Evolutionary conservation across 2,329 filamentous ascomycete genomes (phyloP), one percentile per base, ranked within the genome.

Genomic region (Teratosphaeria destructans): DNA sequence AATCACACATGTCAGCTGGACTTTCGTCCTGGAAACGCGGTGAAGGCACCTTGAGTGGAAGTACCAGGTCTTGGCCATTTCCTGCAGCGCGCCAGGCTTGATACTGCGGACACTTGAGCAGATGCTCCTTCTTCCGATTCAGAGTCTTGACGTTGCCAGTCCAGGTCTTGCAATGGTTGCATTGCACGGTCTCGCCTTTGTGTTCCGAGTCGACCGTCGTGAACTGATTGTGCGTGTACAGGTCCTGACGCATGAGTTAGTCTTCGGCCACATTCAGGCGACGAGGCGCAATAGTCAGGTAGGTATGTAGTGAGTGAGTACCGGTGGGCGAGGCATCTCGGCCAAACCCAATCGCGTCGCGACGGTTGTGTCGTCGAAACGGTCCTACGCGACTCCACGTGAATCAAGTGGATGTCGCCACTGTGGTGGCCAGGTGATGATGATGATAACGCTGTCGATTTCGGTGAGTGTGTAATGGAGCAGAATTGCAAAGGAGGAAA

Each of bases 71-170:
- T 60, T 71, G 66, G 52, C 70, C 70, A 60, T 72, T 67, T 55
- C 70, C 70, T 26, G 62, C 61, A 8, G 65, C 66, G 52, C 70
- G 63, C 70, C 69, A 72, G 23, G 61, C 56, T 35, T 61, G 57
- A 59, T 72, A 72, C 54, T 64, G 63, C 10, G 63, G 57, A 54
- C 70, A 72, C 34, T 65, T 66, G 27, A 64, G 57, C 16, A 72
- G 63, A 61, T 71, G 70, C 1, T 65, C 63, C 54, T 72, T 72
- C 59, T 72, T 72, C 59, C 70, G 68, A 43, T 68, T 68, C 23
- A 72, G 63, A 8, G 67, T 70, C 65, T 68, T 69, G 62, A 65
- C 56, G 57, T 64, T 68, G 34, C 68, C 68, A 14, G 67, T 69
- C 70, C 70, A 72, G 54, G 64, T 62, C 57, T 67, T 66, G 61